phyloP scores from a whole-genome alignment of 257 asterid genomes.

The Gentiana macrophylla region DNA sequence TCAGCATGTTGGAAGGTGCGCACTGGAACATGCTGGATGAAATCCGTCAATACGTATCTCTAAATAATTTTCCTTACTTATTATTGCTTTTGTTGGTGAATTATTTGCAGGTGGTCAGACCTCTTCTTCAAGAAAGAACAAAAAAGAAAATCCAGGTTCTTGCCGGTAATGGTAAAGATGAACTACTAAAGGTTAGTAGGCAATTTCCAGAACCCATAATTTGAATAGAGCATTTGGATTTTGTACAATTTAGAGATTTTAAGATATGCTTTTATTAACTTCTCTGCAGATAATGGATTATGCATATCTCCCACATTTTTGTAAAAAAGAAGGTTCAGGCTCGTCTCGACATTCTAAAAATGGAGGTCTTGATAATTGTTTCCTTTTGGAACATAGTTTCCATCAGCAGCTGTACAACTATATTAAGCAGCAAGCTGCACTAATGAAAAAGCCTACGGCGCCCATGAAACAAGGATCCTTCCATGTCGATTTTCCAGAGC shows the following conservation, averaged over 20 bases:
- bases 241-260: no score
- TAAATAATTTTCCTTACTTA: background rate
- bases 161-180: slow-evolving; percentile 32
- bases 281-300: slow-evolving; percentile 80
- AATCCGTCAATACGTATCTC: background rate
- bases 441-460: slow-evolving; percentile 16
- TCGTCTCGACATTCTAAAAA: slow-evolving; percentile 41
- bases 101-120: slow-evolving; percentile 69
- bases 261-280: slow-evolving; percentile 1
- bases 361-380: slow-evolving; percentile 47
- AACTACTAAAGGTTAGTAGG: slow-evolving; percentile 25
- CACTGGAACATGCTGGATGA: background rate
- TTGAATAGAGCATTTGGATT: no score
- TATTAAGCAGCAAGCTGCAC: slow-evolving; percentile 50
- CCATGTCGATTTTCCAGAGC: slow-evolving; percentile 65
- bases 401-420: slow-evolving; percentile 64
- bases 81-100: background rate
- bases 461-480: slow-evolving; percentile 56
- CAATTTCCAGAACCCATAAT: background rate
- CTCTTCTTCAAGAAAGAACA: slow-evolving; percentile 83
- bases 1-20: slow-evolving; percentile 96
- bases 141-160: slow-evolving; percentile 33
- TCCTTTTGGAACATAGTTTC: slow-evolving; percentile 61
- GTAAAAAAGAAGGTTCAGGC: slow-evolving; percentile 73
- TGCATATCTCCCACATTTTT: slow-evolving; percentile 84